These are phyloP conservation scores for Pyrus betulifolia DNA, from an alignment of 306 rosid species.

Conservation along the genomic window DNA sequence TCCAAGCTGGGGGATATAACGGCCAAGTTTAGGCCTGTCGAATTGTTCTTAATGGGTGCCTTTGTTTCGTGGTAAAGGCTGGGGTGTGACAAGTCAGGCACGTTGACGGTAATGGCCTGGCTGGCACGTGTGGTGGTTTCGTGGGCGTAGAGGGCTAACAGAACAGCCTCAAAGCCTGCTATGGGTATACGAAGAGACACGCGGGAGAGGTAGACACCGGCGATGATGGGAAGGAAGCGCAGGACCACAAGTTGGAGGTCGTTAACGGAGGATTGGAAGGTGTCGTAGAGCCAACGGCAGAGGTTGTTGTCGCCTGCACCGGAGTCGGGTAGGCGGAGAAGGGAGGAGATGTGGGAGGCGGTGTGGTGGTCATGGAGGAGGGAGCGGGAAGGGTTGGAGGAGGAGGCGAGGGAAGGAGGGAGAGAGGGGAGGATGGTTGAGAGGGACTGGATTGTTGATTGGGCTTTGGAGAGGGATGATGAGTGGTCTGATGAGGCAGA, in stretches of 20 bases:
- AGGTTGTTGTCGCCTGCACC: slow-evolving; percentile 68
- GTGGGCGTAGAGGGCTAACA: slow-evolving; percentile 60
- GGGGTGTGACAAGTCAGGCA: slow-evolving; percentile 50
- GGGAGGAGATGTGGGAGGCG: slow-evolving; percentile 41
- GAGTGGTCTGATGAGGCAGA: background rate
- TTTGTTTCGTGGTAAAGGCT: slow-evolving; percentile 61
- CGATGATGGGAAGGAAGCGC: slow-evolving; percentile 54
- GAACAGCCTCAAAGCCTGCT: slow-evolving; percentile 73
- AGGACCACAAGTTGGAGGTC: slow-evolving; percentile 65
- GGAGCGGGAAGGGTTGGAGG: slow-evolving; percentile 23
- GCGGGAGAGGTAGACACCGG: slow-evolving; percentile 63
- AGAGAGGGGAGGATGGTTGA: slow-evolving; percentile 40
- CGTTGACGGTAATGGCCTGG: slow-evolving; percentile 39
- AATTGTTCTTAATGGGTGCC: slow-evolving; percentile 12
- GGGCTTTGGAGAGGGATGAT: slow-evolving; percentile 4
- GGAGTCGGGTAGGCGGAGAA: slow-evolving; percentile 58
- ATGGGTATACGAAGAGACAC: slow-evolving; percentile 40
- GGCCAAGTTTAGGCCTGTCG: slow-evolving; percentile 30
- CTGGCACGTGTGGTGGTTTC: slow-evolving; percentile 56
- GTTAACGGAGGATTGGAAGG: slow-evolving; percentile 52
- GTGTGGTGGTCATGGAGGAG: slow-evolving; percentile 39
- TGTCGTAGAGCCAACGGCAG: slow-evolving; percentile 87
- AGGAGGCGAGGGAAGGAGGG: slow-evolving; percentile 13
- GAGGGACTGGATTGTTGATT: slow-evolving; percentile 42
- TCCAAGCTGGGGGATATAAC: slow-evolving; percentile 46